Percentiles rank a stretch among this genome's conserved stretches.
These are phyloP conservation scores for Camelina hispida DNA, from an alignment of 345 rosid species.

Conservation along the genomic window DNA sequence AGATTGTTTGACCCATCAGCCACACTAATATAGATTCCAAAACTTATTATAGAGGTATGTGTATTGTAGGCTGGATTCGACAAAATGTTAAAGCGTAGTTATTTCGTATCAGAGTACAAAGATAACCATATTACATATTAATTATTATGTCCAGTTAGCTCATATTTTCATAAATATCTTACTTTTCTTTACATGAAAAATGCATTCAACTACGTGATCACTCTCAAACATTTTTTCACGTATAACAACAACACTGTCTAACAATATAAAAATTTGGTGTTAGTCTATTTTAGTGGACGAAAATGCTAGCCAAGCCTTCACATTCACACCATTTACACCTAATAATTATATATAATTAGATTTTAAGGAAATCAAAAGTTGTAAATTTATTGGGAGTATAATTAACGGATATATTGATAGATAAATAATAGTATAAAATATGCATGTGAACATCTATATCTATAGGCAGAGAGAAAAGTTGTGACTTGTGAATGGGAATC, in stretches of 20 bases:
- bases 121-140: no score
- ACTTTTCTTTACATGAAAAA: neutral
- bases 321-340: slow-evolving; percentile 6
- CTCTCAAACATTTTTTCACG: neutral
- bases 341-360: neutral
- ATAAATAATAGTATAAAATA: neutral
- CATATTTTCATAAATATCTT: neutral
- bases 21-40: neutral
- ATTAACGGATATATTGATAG: slow-evolving; percentile 6
- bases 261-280: neutral
- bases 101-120: neutral
- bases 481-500: slow-evolving; percentile 31
- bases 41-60: no score
- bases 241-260: neutral
- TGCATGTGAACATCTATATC: slow-evolving; percentile 32
- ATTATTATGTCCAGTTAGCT: no score
- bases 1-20: neutral
- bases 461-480: slow-evolving; percentile 26
- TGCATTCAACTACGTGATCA: slow-evolving; percentile 6
- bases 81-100: neutral
- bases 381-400: neutral
- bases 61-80: neutral
- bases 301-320: neutral
- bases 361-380: neutral
- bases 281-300: neutral